phyloP scores from a whole-genome alignment of 2,329 filamentous ascomycete genomes.

The Colletotrichum tabaci region DNA sequence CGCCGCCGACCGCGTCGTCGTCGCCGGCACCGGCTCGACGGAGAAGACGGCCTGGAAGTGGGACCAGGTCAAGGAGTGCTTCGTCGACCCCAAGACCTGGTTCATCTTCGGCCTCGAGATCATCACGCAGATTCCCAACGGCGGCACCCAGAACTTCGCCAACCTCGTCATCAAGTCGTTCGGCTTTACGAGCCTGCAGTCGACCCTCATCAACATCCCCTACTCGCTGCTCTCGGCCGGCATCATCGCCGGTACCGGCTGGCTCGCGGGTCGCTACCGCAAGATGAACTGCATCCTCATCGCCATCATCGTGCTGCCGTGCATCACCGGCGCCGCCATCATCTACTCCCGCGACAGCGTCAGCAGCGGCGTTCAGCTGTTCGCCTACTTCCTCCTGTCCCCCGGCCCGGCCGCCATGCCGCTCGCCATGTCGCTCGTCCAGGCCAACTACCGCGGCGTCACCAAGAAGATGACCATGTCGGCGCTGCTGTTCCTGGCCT shows the following conservation, averaged over 20 bases:
- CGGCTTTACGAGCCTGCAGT: slow-evolving; percentile 68
- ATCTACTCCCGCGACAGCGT: slow-evolving; percentile 64
- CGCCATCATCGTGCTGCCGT: slow-evolving; percentile 63
- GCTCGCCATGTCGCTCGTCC: slow-evolving; percentile 68
- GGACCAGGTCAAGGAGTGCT: slow-evolving; percentile 67
- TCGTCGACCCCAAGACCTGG: slow-evolving; percentile 73
- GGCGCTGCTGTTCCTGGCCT: slow-evolving; percentile 68
- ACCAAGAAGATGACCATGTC: slow-evolving; percentile 75
- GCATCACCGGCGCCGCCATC: slow-evolving; percentile 66
- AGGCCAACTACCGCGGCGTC: slow-evolving; percentile 69
- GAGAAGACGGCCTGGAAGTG: slow-evolving; percentile 64
- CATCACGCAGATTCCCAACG: slow-evolving; percentile 72
- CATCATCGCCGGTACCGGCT: slow-evolving; percentile 65
- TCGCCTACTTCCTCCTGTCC: slow-evolving; percentile 71
- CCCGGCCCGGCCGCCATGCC: slow-evolving; percentile 69
- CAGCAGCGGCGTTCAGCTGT: slow-evolving; percentile 62
- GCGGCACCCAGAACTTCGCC: slow-evolving; percentile 72
- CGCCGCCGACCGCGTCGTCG: slow-evolving; percentile 61
- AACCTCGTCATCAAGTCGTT: slow-evolving; percentile 71
- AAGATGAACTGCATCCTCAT: slow-evolving; percentile 68
- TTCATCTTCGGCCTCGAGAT: slow-evolving; percentile 68
- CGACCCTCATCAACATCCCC: slow-evolving; percentile 71
- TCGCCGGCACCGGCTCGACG: slow-evolving; percentile 67
- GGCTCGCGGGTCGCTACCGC: slow-evolving; percentile 65
- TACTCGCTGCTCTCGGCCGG: slow-evolving; percentile 67